Percentiles rank a stretch among this genome's conserved stretches.
phyloP scores from a whole-genome alignment of 2,329 filamentous ascomycete genomes.

The Alternaria postmessia region DNA sequence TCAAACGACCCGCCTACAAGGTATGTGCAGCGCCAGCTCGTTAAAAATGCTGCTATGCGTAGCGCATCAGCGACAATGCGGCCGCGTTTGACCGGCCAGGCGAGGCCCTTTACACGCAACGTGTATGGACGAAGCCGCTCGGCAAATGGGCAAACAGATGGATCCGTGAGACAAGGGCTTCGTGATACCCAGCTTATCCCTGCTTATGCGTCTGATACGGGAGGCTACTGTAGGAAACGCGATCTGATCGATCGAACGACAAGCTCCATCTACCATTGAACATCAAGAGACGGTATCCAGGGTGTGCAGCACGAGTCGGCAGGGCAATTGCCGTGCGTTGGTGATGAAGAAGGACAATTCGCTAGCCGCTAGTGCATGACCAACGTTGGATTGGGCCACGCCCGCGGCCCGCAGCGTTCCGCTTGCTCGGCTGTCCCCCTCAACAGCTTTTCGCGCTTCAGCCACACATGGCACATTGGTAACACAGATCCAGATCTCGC shows the following conservation, averaged over 20 bases:
- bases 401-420: constrained; percentile 9
- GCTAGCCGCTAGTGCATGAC: constrained; percentile 1
- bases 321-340: background rate
- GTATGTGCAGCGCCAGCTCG: constrained; percentile 20
- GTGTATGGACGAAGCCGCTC: constrained; percentile 7
- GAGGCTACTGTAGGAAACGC: background rate
- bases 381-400: background rate
- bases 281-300: background rate
- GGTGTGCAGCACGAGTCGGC: background rate
- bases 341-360: background rate
- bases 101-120: constrained; percentile 2
- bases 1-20: constrained; percentile 23
- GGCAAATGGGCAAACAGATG: constrained; percentile 8
- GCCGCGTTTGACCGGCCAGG: constrained; percentile 21
- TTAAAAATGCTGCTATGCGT: constrained; percentile 13
- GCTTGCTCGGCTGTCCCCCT: constrained; percentile 3
- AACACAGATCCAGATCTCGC: background rate
- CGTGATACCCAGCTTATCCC: constrained; percentile 7
- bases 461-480: background rate
- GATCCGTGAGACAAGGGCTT: constrained; percentile 5
- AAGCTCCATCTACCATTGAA: background rate
- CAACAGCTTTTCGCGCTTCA: constrained; percentile 2
- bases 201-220: constrained; percentile 1
- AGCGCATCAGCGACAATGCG: constrained; percentile 12
- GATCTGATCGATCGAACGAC: background rate